phyloP scores from a whole-genome alignment of 1,284 basidiomycete genomes.

The Tylopilus sp. region DNA sequence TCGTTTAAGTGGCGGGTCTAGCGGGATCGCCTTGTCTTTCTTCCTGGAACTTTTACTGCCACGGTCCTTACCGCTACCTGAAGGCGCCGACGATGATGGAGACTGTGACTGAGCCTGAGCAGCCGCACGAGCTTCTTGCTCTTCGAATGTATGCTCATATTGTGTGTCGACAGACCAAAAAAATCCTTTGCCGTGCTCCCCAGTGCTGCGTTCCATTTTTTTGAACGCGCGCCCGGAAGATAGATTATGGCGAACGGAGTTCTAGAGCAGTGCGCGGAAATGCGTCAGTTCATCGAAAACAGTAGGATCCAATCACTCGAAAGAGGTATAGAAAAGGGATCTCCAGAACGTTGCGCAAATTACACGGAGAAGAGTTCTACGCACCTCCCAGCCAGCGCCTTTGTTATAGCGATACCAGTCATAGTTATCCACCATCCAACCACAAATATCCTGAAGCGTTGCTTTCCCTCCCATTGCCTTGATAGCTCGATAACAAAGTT shows the following conservation, averaged over 20 bases:
- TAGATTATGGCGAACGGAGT: conserved; percentile 88
- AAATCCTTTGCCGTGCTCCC: conserved; percentile 84
- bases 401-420: conserved; percentile 87
- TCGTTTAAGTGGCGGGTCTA: conserved; percentile 62
- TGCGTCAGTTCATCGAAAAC: conserved; percentile 17
- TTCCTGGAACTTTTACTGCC: conserved; percentile 38
- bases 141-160: conserved; percentile 61
- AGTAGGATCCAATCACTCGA: not conserved
- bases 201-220: conserved; percentile 79
- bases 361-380: conserved; percentile 24
- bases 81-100: conserved; percentile 8
- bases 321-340: not conserved
- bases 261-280: conserved; percentile 43
- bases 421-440: conserved; percentile 85
- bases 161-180: conserved; percentile 86
- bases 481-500: conserved; percentile 76
- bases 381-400: conserved; percentile 82
- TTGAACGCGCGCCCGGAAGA: conserved; percentile 86
- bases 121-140: conserved; percentile 58
- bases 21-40: conserved; percentile 47
- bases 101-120: conserved; percentile 24
- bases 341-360: not conserved
- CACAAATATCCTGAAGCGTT: conserved; percentile 88
- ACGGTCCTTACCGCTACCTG: conserved; percentile 33
- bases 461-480: conserved; percentile 78